Conservation (phyloP, 306 rosid genomes). For the Leucaena leucocephala region DNA sequence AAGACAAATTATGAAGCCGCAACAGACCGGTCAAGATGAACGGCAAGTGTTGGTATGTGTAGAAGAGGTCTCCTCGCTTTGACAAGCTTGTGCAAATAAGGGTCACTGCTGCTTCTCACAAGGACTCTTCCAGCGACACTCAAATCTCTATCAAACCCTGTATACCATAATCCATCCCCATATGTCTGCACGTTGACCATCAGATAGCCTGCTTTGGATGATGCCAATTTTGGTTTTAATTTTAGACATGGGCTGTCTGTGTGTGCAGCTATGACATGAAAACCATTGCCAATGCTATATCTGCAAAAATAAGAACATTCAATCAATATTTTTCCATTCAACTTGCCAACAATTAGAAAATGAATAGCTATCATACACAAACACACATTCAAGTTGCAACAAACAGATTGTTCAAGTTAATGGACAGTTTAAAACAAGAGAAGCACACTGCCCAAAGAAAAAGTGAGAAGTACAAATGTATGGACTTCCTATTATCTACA, state of each 20-base stretch:
- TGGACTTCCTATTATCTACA: neutral
- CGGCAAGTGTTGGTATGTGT: slow-evolving; percentile 93
- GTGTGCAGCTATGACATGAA: slow-evolving; percentile 94
- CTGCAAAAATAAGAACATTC: slow-evolving; percentile 50
- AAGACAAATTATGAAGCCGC: slow-evolving; percentile 17
- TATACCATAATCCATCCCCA: slow-evolving; percentile 92
- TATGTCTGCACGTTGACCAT: slow-evolving; percentile 96
- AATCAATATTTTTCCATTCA: slow-evolving; percentile 19
- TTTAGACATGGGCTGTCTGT: slow-evolving; percentile 95
- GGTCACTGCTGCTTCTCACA: slow-evolving; percentile 52
- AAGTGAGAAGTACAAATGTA: neutral
- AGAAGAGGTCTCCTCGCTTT: slow-evolving; percentile 79
- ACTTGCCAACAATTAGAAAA: neutral
- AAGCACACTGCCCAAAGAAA: neutral
- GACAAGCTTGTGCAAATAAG: slow-evolving; percentile 81
- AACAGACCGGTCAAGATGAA: slow-evolving; percentile 92
- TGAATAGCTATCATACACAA: neutral
- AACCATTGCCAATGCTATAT: slow-evolving; percentile 73
- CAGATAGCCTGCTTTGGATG: slow-evolving; percentile 64
- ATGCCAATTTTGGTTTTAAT: slow-evolving; percentile 83
- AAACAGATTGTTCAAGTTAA: neutral
- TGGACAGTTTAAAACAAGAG: neutral
- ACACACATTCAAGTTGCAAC: neutral
- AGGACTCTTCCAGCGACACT: slow-evolving; percentile 95
- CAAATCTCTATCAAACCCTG: slow-evolving; percentile 98